Percentiles rank a stretch among this genome's conserved stretches.
Conservation (phyloP, 345 rosid species). For the Ceriops tagal region DNA sequence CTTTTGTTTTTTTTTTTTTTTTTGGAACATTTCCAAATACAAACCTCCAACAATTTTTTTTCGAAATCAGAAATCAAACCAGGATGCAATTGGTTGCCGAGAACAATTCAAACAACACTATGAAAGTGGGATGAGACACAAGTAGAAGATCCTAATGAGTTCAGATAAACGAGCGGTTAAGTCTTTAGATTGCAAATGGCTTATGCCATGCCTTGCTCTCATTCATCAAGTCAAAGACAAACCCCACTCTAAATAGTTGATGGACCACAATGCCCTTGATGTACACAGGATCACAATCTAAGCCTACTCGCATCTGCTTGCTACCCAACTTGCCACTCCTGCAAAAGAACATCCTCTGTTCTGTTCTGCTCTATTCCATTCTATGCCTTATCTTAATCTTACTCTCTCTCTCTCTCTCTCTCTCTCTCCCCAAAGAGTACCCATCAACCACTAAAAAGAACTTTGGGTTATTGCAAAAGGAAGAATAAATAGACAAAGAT, state of each 20-base stretch:
- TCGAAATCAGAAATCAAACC: too few species aligned
- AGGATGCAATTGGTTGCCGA: too few species aligned
- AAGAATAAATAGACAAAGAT: background rate
- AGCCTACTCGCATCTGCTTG: slow-evolving; percentile 1
- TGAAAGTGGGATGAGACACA: too few species aligned
- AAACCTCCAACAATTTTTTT: too few species aligned
- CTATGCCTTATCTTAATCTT: too few species aligned
- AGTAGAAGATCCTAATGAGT: background rate
- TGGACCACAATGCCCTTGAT: slow-evolving; percentile 15
- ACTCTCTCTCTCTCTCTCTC: background rate
- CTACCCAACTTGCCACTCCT: slow-evolving; percentile 20
- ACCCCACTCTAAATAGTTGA: slow-evolving; percentile 1
- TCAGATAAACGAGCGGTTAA: background rate
- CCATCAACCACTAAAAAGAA: slow-evolving; percentile 20
- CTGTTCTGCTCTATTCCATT: slow-evolving; percentile 9
- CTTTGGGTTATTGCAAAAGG: background rate
- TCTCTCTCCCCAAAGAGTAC: background rate
- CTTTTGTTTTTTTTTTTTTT: background rate
- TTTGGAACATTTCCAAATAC: background rate
- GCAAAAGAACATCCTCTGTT: slow-evolving; percentile 7
- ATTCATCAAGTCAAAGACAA: background rate
- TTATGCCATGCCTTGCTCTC: too few species aligned
- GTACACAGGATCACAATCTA: slow-evolving; percentile 14
- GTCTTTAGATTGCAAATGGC: background rate
- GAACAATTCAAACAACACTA: too few species aligned